Conservation (phyloP, 371 early-diverging fungal genomes). For the Lichtheimia ornata region DNA sequence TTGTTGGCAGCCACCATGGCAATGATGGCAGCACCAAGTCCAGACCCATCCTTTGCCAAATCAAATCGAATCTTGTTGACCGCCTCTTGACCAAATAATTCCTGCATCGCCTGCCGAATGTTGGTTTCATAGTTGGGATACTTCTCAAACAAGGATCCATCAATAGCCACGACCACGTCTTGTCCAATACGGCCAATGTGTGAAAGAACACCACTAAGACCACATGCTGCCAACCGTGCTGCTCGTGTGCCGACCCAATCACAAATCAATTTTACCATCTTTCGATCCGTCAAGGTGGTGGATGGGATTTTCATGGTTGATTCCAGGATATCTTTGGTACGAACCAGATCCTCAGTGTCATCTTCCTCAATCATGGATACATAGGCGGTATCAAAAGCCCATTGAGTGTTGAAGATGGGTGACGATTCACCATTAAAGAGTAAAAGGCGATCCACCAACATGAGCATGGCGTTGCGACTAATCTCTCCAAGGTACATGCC, state of each 20-base stretch:
- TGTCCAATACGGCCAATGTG: constrained; percentile 10
- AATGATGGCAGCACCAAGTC: constrained; percentile 49
- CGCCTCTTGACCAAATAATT: constrained; percentile 67
- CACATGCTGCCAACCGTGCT: constrained; percentile 84
- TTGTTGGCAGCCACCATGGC: constrained; percentile 37
- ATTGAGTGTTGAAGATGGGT: constrained; percentile 67
- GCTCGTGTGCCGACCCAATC: constrained; percentile 84
- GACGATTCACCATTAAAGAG: constrained; percentile 77
- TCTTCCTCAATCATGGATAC: constrained; percentile 89
- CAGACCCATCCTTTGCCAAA: constrained; percentile 45
- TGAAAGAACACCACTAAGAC: constrained; percentile 79
- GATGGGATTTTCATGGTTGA: constrained; percentile 65
- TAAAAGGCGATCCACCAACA: constrained; percentile 79
- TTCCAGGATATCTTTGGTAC: constrained; percentile 77
- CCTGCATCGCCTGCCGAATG: constrained; percentile 69
- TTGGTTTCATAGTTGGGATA: constrained; percentile 86
- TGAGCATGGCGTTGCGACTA: constrained; percentile 71
- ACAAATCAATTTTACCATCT: constrained; percentile 79
- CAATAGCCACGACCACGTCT: constrained; percentile 57
- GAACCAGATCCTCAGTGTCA: constrained; percentile 64
- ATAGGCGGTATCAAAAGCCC: constrained; percentile 85
- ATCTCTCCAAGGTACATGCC: constrained; percentile 96
- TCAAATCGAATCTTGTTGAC: constrained; percentile 37
- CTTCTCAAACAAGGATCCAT: constrained; percentile 89
- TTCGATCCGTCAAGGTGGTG: constrained; percentile 79